Evolutionary conservation across 2,329 filamentous ascomycete species (phyloP).

Genomic region (Plectosphaerella sp.): DNA sequence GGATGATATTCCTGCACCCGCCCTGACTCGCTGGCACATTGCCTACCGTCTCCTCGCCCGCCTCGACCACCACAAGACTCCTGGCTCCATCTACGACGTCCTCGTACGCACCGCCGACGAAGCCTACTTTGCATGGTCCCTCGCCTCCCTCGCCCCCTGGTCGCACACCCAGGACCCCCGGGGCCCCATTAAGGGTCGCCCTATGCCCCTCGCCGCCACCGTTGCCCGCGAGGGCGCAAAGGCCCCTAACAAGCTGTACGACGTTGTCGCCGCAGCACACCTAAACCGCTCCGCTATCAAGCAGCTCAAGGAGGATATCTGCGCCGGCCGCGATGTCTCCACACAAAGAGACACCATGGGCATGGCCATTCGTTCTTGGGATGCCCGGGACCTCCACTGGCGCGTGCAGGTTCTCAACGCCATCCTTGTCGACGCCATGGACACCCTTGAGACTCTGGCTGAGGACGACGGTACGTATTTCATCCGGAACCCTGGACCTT

Average conservation of each 20-base stretch:
- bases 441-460: slow-evolving; percentile 20
- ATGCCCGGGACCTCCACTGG: slow-evolving; percentile 60
- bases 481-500: background rate
- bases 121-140: slow-evolving; percentile 69
- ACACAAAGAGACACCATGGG: slow-evolving; percentile 60
- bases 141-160: slow-evolving; percentile 75
- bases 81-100: slow-evolving; percentile 43
- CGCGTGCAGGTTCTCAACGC: slow-evolving; percentile 65
- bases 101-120: slow-evolving; percentile 63
- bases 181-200: slow-evolving; percentile 42
- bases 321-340: slow-evolving; percentile 20
- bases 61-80: slow-evolving; percentile 37
- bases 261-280: slow-evolving; percentile 61
- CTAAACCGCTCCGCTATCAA: slow-evolving; percentile 61
- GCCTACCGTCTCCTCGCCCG: slow-evolving; percentile 61
- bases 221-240: slow-evolving; percentile 76
- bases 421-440: slow-evolving; percentile 58
- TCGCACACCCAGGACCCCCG: slow-evolving; percentile 39
- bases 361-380: slow-evolving; percentile 72
- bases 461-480: background rate
- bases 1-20: slow-evolving; percentile 47
- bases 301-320: slow-evolving; percentile 51
- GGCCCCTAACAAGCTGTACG: slow-evolving; percentile 69
- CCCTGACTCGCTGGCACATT: slow-evolving; percentile 54
- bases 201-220: slow-evolving; percentile 48